Base-by-base conservation (phyloP, 179 eudicot species). In the Dionaea muscipula region DNA sequence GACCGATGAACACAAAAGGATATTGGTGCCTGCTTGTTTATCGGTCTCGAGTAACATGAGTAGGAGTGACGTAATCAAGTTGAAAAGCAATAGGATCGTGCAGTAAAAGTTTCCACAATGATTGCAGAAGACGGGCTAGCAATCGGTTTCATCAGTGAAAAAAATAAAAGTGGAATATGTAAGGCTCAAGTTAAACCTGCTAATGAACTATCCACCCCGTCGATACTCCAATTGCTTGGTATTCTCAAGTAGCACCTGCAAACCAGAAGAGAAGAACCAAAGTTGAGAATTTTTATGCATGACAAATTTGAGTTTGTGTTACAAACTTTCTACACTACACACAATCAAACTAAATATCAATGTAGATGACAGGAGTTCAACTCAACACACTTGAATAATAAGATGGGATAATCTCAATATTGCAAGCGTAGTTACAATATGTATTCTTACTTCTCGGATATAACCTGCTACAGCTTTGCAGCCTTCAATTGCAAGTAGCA, bases 401-500 rank as follows among this genome's bases (percentile, higher is more conserved):
- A 20, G 26, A 9, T 9, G 14, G 10, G 4, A 47, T 47, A 4
- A 5, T 2, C 1, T 20, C 21, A 27, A 5, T 15, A 46, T 26
- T 51, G 39, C 21, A 28, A 23, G 18, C 15, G 2, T n/a, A 26
- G 39, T 26, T 26, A 21, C 20, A 10, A 33, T 3, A 36, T 19
- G 44, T 24, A 48, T 23, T 21, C 81, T 74, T 85, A 89, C 97
- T 77, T 86, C 95, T 52, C 84, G 79, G 47, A 90, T 71, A 64
- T 86, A 83, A 69, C 58, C 78, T 56, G 97, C 94, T 60, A 90
- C 69, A 11, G 97, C 97, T 64, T 86, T 90, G 85, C 97, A 90
- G 46, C 97, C 97, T 80, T 86, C 94, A 61, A 61, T 75, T 24
- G 94, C 97, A 24, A 90, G 86, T 66, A 86, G 90, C 95, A 90